phyloP scores from a whole-genome alignment of 805 yeast species.

The Lachancea waltii region DNA sequence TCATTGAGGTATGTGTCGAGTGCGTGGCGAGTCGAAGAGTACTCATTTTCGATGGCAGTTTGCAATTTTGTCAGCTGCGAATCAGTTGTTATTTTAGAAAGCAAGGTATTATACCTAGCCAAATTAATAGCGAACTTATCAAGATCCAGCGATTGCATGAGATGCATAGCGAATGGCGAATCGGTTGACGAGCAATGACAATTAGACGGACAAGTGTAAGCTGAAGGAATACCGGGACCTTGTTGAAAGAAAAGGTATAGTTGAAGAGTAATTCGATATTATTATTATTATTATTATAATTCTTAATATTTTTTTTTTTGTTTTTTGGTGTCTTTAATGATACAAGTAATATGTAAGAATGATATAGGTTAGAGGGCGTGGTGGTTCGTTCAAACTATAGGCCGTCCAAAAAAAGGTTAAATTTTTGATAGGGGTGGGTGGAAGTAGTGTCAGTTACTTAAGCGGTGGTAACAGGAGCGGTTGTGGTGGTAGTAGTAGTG shows the following conservation, averaged over 20 bases:
- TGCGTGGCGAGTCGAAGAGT: slow-evolving; percentile 11
- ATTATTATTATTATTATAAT: background rate
- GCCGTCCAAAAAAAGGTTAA: too few relatives aligned
- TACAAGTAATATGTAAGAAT: background rate
- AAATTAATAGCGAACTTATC: slow-evolving; percentile 25
- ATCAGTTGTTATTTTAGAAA: slow-evolving; percentile 25
- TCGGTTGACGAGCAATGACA: too few relatives aligned
- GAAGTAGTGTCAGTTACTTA: too few relatives aligned
- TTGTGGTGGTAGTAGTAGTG: slow-evolving; percentile 1
- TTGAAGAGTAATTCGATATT: too few relatives aligned
- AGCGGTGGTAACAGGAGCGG: background rate
- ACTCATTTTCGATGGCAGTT: slow-evolving; percentile 19
- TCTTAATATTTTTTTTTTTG: background rate
- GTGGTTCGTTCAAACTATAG: background rate
- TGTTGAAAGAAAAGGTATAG: too few relatives aligned
- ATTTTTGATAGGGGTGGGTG: too few relatives aligned
- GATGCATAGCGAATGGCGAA: background rate
- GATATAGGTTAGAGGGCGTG: background rate
- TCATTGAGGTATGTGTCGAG: slow-evolving; percentile 19
- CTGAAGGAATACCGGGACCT: too few relatives aligned
- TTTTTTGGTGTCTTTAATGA: too few relatives aligned
- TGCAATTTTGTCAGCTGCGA: slow-evolving; percentile 27
- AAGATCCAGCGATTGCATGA: slow-evolving; percentile 6
- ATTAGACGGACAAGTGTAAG: too few relatives aligned
- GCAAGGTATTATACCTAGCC: slow-evolving; percentile 23